Evolutionary conservation across 306 rosid species (phyloP), one percentile per base, ranked within the genome.

Genomic region (Fragaria iinumae): DNA sequence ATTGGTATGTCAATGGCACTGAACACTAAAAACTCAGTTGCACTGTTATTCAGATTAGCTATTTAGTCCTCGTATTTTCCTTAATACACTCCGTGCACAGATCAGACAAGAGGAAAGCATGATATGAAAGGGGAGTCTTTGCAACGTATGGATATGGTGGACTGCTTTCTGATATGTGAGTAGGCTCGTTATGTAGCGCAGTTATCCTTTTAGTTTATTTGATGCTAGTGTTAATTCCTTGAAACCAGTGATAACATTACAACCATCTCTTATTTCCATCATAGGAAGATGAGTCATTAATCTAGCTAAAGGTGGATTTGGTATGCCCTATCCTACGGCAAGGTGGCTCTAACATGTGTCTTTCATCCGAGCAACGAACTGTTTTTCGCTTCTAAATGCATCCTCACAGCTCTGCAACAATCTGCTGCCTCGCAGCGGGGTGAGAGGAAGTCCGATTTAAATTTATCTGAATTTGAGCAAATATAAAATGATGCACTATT

Each of bases 391-490:
- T 59, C 65, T 23, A 23, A 11, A 59, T 10, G 36, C 6, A 25
- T 23, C 34, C 6, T 1, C 32, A 4, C 64, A 21, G 16, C 34
- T 57, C 65, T 59, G 34, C 65, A 59, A 25, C 7, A 23, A 0
- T 59, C 16, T 25, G 34, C 34, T 4, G 65, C 65, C 34, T 23
- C 0, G 1, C 34, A 4, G 12, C 11, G 17, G 32, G 62, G 62
- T 12, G 8, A 18, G 64, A 6, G 64, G 23, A 55, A 56, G 32
- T 56, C 14, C 32, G 12, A 21, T 2, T 0, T 6, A 18, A 83
- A 56, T 71, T 84, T 84, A 57, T 86, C 82, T 11, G 89, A 84
- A n/a, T 84, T 85, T 32, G 86, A 88, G n/a, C 86, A 81, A 90
- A 85, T 67, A 73, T 84, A 4, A 4, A 36, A 36, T 36, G 5